Conservation (phyloP, 176 grass and related monocot genomes). For the Miscanthus lutarioriparius region DNA sequence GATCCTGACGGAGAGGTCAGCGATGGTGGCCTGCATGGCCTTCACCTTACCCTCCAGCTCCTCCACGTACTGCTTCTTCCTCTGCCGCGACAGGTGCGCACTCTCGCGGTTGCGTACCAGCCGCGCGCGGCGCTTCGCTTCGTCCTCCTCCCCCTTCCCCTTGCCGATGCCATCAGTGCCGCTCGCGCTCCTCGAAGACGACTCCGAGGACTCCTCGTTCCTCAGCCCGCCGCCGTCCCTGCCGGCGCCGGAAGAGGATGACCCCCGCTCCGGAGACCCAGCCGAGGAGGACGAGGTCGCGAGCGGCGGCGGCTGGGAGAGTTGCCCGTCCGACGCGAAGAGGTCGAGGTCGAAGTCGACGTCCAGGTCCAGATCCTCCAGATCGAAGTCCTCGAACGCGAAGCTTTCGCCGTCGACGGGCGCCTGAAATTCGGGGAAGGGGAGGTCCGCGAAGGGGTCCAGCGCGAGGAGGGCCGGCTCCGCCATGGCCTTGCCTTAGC, state of each 20-base stretch:
- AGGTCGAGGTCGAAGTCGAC: constrained; percentile 50
- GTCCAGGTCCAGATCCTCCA: constrained; percentile 50
- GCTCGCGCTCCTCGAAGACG: constrained; percentile 46
- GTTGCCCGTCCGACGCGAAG: constrained; percentile 23
- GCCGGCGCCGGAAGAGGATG: constrained; percentile 18
- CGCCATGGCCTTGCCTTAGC: constrained; percentile 35
- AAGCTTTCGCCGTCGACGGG: constrained; percentile 15
- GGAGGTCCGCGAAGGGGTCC: constrained; percentile 31
- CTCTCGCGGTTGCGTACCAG: constrained; percentile 73
- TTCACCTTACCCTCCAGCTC: constrained; percentile 67
- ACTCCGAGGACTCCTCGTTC: constrained; percentile 50
- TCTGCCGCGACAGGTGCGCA: constrained; percentile 67
- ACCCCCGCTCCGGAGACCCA: constrained; percentile 1
- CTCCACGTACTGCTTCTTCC: constrained; percentile 73
- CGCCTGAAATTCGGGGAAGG: constrained; percentile 37
- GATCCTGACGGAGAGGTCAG: constrained; percentile 60
- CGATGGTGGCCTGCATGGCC: constrained; percentile 72
- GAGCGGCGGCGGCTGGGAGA: constrained; percentile 25
- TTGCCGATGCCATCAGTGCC: constrained; percentile 13
- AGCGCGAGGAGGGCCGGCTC: constrained; percentile 33
- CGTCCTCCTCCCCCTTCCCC: constrained; percentile 23
- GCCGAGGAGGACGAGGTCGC: constrained; percentile 43
- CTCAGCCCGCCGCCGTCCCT: constrained; percentile 5
- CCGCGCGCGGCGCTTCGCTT: constrained; percentile 53
- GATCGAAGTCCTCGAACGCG: constrained; percentile 39